Evolutionary conservation across 805 yeast genomes (phyloP), one percentile per base, ranked within the genome.

Genomic region (Wickerhamomyces alni): DNA sequence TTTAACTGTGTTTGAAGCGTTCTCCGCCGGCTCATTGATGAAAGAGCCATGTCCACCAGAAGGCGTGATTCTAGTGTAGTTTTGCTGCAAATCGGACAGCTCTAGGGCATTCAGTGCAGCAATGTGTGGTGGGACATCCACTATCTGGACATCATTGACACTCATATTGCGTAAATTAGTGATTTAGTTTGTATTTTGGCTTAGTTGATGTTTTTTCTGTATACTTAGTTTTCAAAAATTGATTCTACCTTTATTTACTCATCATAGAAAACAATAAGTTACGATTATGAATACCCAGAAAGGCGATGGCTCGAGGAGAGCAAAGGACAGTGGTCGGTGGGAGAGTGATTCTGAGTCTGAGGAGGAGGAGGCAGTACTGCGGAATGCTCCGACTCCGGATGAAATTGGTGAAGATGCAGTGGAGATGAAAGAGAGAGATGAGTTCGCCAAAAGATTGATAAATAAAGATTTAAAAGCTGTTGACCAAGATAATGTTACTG

Each of bases 321-420:
- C 26, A 27, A 38, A 28, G 24, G 37, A 38, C 24, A 8, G 9
- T 3, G 17, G 18, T 22, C 28, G 40, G n/a, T 38, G 40, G 40
- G 56, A 55, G 25, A 34, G 40, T 35, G 41, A 75, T 72, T 29
- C 80, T 75, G 38, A 35, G 19, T 28, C 27, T 3, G 38, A 35
- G 16, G 26, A 19, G 4, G 30, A 28, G 38, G 17, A 71, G n/a
- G n/a, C n/a, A n/a, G n/a, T 59, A 35, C 65, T 50, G 52, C 73
- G 69, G 47, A 71, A 59, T 7, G 59, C 47, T 8, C 66, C 46
- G 45, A 72, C 66, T 16, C 69, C 45, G n/a, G n/a, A n/a, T n/a
- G n/a, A n/a, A n/a, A n/a, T n/a, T n/a, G n/a, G 17, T 16, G 37
- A 30, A 10, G 39, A 12, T 16, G 41, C n/a, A 13, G 40, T 40